Percentiles rank a stretch among this genome's conserved stretches.
phyloP scores from a whole-genome alignment of 768 basidiomycete genomes.

The Collybia sp. region DNA sequence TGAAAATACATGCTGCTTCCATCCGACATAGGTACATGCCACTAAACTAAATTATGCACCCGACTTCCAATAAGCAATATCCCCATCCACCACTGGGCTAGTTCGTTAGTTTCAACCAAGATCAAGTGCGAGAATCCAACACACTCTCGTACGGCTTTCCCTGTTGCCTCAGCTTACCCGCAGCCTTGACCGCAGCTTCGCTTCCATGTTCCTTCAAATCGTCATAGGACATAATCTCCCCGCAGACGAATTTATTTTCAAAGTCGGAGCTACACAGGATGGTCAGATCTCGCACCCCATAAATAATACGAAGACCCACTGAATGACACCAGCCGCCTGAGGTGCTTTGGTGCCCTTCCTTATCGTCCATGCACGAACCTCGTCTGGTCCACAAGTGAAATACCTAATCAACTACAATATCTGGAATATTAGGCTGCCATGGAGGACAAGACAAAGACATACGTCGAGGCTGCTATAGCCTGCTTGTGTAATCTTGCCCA shows the following conservation, averaged over 20 bases:
- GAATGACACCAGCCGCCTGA: constrained; percentile 97
- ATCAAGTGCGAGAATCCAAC: constrained; percentile 20
- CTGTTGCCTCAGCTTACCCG: constrained; percentile 91
- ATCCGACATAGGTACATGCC: not conserved
- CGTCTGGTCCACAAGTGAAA: constrained; percentile 96
- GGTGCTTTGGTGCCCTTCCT: constrained; percentile 92
- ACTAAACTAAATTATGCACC: constrained; percentile 39
- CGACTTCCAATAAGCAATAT: constrained; percentile 90
- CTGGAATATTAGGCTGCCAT: not conserved
- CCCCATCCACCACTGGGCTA: constrained; percentile 72
- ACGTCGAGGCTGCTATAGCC: constrained; percentile 88
- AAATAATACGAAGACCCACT: constrained; percentile 44
- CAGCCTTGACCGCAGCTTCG: constrained; percentile 89
- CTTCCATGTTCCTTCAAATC: constrained; percentile 91
- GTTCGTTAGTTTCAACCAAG: constrained; percentile 7
- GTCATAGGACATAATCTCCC: constrained; percentile 91
- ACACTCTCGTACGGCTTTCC: constrained; percentile 95
- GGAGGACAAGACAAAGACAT: constrained; percentile 16
- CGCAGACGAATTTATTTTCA: constrained; percentile 96
- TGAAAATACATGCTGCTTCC: too few species aligned
- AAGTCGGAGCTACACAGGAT: constrained; percentile 74
- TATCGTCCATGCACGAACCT: constrained; percentile 98
- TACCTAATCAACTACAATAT: constrained; percentile 79
- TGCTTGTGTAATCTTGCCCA: constrained; percentile 93
- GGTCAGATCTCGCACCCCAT: not conserved